These are phyloP conservation scores for Phaeomoniella chlamydospora DNA, from an alignment of 2,329 filamentous ascomycete genomes.

Conservation along the genomic window DNA sequence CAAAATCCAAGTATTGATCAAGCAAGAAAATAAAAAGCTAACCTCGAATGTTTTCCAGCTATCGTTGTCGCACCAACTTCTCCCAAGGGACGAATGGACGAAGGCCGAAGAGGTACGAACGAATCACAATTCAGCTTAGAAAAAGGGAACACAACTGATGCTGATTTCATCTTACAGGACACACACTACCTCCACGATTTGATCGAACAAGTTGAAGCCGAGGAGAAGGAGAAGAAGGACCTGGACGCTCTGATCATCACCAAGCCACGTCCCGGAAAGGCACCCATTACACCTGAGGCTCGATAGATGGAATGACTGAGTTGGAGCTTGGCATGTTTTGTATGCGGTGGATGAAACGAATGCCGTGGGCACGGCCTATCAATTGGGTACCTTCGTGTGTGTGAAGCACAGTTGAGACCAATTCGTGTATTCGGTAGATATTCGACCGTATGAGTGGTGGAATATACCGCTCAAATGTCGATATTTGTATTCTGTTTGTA, in stretches of 20 bases:
- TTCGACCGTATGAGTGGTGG: too few species aligned
- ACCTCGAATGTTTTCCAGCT: conserved; percentile 28
- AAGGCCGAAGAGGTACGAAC: conserved; percentile 48
- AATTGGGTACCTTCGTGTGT: too few species aligned
- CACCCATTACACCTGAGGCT: background rate
- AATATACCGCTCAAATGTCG: too few species aligned
- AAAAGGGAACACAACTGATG: conserved; percentile 8
- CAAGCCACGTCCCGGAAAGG: conserved; percentile 2
- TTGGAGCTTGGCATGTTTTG: too few species aligned
- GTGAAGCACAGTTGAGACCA: too few species aligned
- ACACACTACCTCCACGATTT: conserved; percentile 50
- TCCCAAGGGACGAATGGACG: conserved; percentile 52
- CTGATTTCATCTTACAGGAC: conserved; percentile 36
- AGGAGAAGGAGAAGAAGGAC: conserved; percentile 52
- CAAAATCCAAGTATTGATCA: conserved; percentile 2
- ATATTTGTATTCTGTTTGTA: too few species aligned
- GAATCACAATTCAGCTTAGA: background rate
- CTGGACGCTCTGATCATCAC: conserved; percentile 51
- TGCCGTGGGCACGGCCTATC: too few species aligned
- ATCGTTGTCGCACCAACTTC: conserved; percentile 50
- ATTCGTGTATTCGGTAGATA: too few species aligned
- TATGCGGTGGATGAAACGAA: too few species aligned
- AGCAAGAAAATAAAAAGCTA: conserved; percentile 1
- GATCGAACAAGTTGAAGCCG: conserved; percentile 54
- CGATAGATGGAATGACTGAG: background rate